Conservation (phyloP, 352 stramenopile species). For the Pythium oligandrum region DNA sequence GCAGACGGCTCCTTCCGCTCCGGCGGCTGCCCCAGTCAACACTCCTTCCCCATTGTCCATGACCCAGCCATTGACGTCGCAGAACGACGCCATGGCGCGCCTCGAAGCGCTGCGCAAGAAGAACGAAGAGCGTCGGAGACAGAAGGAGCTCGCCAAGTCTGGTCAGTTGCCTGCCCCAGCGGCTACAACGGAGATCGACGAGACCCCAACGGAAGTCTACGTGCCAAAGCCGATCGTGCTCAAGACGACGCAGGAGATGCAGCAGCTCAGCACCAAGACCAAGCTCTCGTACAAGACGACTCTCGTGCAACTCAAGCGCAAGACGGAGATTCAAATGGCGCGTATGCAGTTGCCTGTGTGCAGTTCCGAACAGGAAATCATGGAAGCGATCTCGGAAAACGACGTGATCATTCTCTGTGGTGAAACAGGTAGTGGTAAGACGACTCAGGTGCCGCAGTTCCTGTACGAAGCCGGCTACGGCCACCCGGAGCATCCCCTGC, state of each 20-base stretch:
- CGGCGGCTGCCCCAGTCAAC: too few species aligned
- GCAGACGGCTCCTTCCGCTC: too few species aligned
- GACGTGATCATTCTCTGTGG: slow-evolving; percentile 98
- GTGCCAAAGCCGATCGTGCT: slow-evolving; percentile 64
- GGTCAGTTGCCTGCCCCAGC: background rate
- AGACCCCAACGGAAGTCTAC: slow-evolving; percentile 37
- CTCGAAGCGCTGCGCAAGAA: slow-evolving; percentile 69
- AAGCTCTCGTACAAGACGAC: slow-evolving; percentile 60
- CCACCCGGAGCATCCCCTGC: slow-evolving; percentile 42
- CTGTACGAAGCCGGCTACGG: slow-evolving; percentile 94
- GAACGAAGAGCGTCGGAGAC: slow-evolving; percentile 68
- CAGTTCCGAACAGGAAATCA: slow-evolving; percentile 99
- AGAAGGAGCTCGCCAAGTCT: slow-evolving; percentile 25
- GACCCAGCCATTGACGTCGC: slow-evolving; percentile 25
- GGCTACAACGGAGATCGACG: slow-evolving; percentile 15
- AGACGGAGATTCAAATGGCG: slow-evolving; percentile 80
- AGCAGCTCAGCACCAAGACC: slow-evolving; percentile 32
- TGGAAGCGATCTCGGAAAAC: slow-evolving; percentile 94
- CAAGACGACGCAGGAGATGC: slow-evolving; percentile 57
- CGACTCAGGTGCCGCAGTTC: slow-evolving; percentile 98
- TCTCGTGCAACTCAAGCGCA: slow-evolving; percentile 71
- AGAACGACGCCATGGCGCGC: slow-evolving; percentile 65
- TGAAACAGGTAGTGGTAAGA: slow-evolving; percentile 98
- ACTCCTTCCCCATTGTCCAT: too few species aligned
- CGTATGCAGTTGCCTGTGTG: slow-evolving; percentile 97